Evolutionary conservation across 805 yeast genomes (phyloP).

Genomic region (Phaffomyces opuntiae): DNA sequence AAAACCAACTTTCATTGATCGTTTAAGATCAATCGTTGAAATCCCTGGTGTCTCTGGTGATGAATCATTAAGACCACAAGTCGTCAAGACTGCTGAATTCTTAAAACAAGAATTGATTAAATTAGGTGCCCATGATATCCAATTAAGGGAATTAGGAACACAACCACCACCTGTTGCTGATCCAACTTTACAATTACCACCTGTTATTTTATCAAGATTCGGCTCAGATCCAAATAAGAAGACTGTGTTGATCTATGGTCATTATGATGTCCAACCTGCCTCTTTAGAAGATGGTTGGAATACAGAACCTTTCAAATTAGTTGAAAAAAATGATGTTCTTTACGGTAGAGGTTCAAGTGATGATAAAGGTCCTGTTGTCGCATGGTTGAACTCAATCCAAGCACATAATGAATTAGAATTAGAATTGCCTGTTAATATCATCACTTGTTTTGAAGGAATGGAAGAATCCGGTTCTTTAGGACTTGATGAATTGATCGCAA

Average conservation of each 20-base stretch:
- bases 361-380: constrained; percentile 97
- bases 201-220: constrained; percentile 84
- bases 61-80: constrained; percentile 80
- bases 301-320: constrained; percentile 80
- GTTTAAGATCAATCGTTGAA: constrained; percentile 79
- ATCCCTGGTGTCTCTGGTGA: constrained; percentile 95
- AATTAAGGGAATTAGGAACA: constrained; percentile 72
- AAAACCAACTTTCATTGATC: constrained; percentile 64
- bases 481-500: constrained; percentile 71
- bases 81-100: constrained; percentile 84
- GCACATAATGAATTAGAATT: constrained; percentile 82
- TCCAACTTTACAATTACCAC: constrained; percentile 71
- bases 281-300: constrained; percentile 88
- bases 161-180: constrained; percentile 89
- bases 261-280: constrained; percentile 99
- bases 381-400: constrained; percentile 90
- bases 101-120: constrained; percentile 57
- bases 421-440: constrained; percentile 89
- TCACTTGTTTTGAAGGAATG: constrained; percentile 97
- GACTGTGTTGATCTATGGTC: constrained; percentile 90
- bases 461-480: constrained; percentile 97
- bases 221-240: constrained; percentile 81
- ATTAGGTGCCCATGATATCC: constrained; percentile 79
- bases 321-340: constrained; percentile 61
- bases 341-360: constrained; percentile 95